These are phyloP conservation scores for Globisporangium abappressorium DNA, from an alignment of 352 stramenopile genomes.

Conservation along the genomic window DNA sequence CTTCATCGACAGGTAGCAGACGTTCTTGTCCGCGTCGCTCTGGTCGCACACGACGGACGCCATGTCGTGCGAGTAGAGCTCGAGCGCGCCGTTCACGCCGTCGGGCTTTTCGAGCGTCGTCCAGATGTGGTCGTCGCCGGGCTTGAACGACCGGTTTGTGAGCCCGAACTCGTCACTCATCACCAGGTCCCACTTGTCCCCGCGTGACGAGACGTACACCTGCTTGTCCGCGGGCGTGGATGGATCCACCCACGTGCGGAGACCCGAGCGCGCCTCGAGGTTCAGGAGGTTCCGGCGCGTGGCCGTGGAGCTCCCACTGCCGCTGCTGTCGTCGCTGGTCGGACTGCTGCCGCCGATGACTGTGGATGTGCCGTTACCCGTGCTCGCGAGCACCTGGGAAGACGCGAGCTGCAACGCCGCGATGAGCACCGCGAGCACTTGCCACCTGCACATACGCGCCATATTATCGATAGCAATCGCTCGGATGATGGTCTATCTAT, in stretches of 20 bases:
- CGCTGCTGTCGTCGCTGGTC: background rate
- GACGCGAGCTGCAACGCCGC: constrained; percentile 5
- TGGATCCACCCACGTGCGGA: constrained; percentile 8
- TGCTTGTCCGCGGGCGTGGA: background rate
- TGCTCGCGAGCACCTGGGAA: constrained; percentile 3
- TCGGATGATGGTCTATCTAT: background rate
- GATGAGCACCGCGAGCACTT: background rate
- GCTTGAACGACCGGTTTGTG: constrained; percentile 6
- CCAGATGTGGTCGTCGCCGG: constrained; percentile 57
- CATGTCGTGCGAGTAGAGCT: constrained; percentile 69
- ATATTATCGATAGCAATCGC: constrained; percentile 2
- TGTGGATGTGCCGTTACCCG: constrained; percentile 9
- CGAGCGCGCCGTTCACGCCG: constrained; percentile 59
- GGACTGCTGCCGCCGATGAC: background rate
- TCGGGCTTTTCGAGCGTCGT: constrained; percentile 66
- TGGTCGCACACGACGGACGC: constrained; percentile 43
- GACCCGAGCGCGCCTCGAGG: constrained; percentile 4
- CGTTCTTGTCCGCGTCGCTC: constrained; percentile 16
- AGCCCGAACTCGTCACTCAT: constrained; percentile 11
- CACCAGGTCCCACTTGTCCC: constrained; percentile 4
- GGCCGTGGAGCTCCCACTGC: constrained; percentile 7
- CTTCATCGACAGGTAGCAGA: constrained; percentile 64
- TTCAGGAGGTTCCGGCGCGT: background rate
- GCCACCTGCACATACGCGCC: constrained; percentile 3
- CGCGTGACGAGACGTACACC: constrained; percentile 1